Base-by-base conservation (phyloP, 2,329 filamentous ascomycete species). In the Colletotrichum lindemuthianum region DNA sequence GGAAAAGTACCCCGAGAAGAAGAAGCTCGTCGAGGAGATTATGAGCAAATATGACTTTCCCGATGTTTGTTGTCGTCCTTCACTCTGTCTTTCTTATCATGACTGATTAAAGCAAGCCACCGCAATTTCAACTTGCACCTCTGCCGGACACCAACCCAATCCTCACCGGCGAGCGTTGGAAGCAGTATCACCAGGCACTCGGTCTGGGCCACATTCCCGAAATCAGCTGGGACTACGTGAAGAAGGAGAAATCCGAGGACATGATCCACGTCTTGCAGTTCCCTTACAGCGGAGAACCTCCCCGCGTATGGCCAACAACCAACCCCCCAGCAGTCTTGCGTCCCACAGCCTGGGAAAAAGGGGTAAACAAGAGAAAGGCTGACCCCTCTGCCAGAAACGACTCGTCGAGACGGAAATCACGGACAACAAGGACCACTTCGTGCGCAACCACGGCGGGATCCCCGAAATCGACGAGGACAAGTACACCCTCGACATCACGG, bases 391-490 rank as follows among this genome's bases (percentile, higher is more conserved):
- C 24, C 85, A 86, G 0, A 84, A 88, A 65, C 80, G 84, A 4
- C 78, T 90, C 0, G 82, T 82, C 87, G 13, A 76, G 71, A 1
- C 81, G 82, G 1, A 81, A 81, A 12, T 92, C 41, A 92, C 90
- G 0, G 77, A 82, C 0, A 92, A 91, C 66, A 60, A 67, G 0
- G 68, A 74, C 39, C 85, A 88, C 69, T 92, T 91, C 68, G 86
- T 92, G 1, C 82, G 90, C 9, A 92, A 92, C 65, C 90, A 92
- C 66, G 89, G 90, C 9, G 89, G 90, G 0, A 87, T 92, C 16
- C 90, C 90, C 0, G 78, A 85, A 8, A 90, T 92, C 59, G 82
- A 90, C 10, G 76, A 81, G 2, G 80, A 85, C 0, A 78, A 82
- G 5, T 89, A 78, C 70, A 81, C 77, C 24, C 78, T 90, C 12